Conservation (phyloP, 805 yeast species). For the Saccharomycopsis capsularis region DNA sequence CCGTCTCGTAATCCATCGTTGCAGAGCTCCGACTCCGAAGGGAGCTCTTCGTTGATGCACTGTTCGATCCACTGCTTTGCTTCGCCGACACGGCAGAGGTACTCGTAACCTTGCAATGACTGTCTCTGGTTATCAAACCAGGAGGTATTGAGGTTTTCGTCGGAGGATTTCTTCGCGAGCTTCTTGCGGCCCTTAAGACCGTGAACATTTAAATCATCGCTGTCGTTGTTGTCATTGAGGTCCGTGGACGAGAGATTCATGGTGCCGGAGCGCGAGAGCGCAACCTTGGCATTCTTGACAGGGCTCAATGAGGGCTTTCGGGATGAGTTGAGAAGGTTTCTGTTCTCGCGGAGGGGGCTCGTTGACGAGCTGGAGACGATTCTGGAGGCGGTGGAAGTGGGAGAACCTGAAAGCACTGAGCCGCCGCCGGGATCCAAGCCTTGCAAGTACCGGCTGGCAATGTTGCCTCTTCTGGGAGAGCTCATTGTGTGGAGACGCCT, state of each 20-base stretch:
- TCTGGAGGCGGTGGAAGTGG: neutral
- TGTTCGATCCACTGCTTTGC: conserved; percentile 76
- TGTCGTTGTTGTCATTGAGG: neutral
- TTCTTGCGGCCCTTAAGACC: conserved; percentile 17
- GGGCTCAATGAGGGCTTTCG: neutral
- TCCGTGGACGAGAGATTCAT: neutral
- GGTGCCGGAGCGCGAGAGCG: neutral
- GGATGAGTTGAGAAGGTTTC: conserved; percentile 5
- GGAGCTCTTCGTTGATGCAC: conserved; percentile 50
- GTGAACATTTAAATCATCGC: neutral
- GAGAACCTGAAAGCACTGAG: neutral
- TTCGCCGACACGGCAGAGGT: conserved; percentile 71
- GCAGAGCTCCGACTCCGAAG: conserved; percentile 47
- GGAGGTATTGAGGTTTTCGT: conserved; percentile 12
- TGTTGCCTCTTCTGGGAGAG: conserved; percentile 1
- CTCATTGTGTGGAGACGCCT: too few relatives aligned
- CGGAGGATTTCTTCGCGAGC: conserved; percentile 7
- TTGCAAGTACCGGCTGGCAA: conserved; percentile 13
- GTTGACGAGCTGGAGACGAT: neutral
- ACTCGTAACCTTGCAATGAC: conserved; percentile 52
- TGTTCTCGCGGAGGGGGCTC: conserved; percentile 11
- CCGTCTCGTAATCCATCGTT: conserved; percentile 76
- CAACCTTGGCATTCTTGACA: neutral
- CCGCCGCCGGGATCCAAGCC: neutral
- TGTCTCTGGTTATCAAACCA: conserved; percentile 19